Conservation (phyloP, 1,139 yeast species). For the Candida labiduridarum region DNA sequence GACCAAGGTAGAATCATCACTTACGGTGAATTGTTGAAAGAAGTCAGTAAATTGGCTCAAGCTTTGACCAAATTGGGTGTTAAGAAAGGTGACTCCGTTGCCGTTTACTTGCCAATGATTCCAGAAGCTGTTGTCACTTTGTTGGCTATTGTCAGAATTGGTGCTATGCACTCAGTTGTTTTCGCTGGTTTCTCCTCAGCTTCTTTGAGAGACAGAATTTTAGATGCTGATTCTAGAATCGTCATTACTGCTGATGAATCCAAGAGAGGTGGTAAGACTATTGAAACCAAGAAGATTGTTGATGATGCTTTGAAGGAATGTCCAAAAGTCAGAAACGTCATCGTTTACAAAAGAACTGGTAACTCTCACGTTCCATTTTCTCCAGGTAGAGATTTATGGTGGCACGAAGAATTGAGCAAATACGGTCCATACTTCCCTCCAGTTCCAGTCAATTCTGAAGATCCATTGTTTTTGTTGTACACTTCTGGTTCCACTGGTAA, state of each 20-base stretch:
- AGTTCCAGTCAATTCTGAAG: slow-evolving; percentile 61
- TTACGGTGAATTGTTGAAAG: slow-evolving; percentile 69
- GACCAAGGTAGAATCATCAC: slow-evolving; percentile 63
- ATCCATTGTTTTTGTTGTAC: slow-evolving; percentile 63
- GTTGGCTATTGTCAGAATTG: slow-evolving; percentile 74
- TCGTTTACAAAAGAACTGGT: slow-evolving; percentile 76
- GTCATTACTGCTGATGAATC: slow-evolving; percentile 84
- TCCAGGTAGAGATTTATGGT: slow-evolving; percentile 70
- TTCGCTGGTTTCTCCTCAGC: slow-evolving; percentile 84
- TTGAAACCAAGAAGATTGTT: slow-evolving; percentile 80
- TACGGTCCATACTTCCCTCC: slow-evolving; percentile 67
- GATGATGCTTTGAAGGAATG: slow-evolving; percentile 77
- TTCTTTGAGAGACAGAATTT: slow-evolving; percentile 74
- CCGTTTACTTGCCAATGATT: slow-evolving; percentile 85
- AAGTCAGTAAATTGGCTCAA: slow-evolving; percentile 72
- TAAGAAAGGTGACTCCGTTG: slow-evolving; percentile 80
- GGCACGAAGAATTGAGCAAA: slow-evolving; percentile 75
- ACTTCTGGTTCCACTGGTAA: slow-evolving; percentile 73
- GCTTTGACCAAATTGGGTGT: slow-evolving; percentile 68
- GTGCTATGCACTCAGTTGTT: slow-evolving; percentile 82
- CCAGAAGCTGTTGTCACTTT: slow-evolving; percentile 78
- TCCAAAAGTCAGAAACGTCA: slow-evolving; percentile 67
- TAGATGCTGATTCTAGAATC: slow-evolving; percentile 72
- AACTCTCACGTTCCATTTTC: slow-evolving; percentile 66
- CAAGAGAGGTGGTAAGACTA: slow-evolving; percentile 79